phyloP scores from a whole-genome alignment of 2,329 filamentous ascomycete species.

The Monilinia fructigena region DNA sequence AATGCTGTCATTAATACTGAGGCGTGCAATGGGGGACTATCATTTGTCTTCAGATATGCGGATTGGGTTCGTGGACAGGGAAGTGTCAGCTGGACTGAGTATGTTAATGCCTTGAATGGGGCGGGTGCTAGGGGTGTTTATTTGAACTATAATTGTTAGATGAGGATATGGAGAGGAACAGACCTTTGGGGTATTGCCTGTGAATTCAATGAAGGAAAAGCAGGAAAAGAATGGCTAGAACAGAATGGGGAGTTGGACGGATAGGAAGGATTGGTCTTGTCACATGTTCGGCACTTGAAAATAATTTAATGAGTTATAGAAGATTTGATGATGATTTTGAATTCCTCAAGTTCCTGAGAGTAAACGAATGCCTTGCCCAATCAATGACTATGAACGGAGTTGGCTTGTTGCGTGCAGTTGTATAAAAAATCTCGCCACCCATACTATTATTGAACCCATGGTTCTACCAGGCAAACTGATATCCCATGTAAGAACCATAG shows the following conservation, averaged over 20 bases:
- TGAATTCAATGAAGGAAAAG: background rate
- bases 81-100: slow-evolving; percentile 25
- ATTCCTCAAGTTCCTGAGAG: background rate
- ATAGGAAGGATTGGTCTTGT: background rate
- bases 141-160: slow-evolving; percentile 28
- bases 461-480: no score
- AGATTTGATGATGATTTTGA: background rate
- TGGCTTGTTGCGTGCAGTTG: no score
- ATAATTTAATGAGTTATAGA: background rate
- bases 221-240: background rate
- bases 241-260: background rate
- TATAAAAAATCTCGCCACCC: no score
- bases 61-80: slow-evolving; percentile 24
- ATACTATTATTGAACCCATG: no score
- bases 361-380: background rate
- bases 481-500: no score
- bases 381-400: background rate
- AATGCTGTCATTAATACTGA: slow-evolving; percentile 20
- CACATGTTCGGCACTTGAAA: background rate
- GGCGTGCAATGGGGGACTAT: slow-evolving; percentile 19
- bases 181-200: background rate
- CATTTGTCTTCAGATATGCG: slow-evolving; percentile 24
- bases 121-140: slow-evolving; percentile 24
- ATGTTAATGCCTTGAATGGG: slow-evolving; percentile 24
- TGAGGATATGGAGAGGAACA: background rate